These are phyloP conservation scores for Calonectria montana DNA, from an alignment of 2,329 filamentous ascomycete species.

Conservation along the genomic window DNA sequence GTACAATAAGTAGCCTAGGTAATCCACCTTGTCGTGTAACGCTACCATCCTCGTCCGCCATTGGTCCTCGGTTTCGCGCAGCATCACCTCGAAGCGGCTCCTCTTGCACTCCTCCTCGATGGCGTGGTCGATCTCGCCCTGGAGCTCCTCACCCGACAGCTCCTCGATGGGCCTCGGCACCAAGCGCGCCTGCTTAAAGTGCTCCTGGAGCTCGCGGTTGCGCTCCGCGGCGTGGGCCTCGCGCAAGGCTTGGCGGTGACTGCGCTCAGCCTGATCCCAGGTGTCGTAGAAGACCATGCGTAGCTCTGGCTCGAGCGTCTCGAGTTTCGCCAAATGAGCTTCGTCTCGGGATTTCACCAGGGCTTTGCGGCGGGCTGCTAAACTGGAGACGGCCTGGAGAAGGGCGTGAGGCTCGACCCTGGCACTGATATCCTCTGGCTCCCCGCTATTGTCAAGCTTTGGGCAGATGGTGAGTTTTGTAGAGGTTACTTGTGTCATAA, in stretches of 20 bases:
- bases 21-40: conserved; percentile 29
- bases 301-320: neutral
- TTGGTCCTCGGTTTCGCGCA: neutral
- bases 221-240: neutral
- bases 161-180: neutral
- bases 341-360: neutral
- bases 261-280: neutral
- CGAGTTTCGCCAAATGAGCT: neutral
- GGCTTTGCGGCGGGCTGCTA: neutral
- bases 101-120: conserved; percentile 4
- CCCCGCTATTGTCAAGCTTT: neutral
- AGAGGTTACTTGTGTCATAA: neutral
- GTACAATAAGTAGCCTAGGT: conserved; percentile 12
- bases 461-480: neutral
- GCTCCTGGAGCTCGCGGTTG: neutral
- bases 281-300: neutral
- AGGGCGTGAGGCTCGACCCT: neutral
- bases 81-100: neutral
- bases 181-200: neutral
- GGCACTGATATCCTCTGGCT: neutral
- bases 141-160: neutral
- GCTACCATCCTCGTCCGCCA: conserved; percentile 17
- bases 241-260: neutral
- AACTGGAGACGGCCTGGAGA: neutral
- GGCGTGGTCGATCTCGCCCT: conserved; percentile 4